Evolutionary conservation across 345 rosid genomes (phyloP), one percentile per base, ranked within the genome.

Genomic region (Salix udensis): DNA sequence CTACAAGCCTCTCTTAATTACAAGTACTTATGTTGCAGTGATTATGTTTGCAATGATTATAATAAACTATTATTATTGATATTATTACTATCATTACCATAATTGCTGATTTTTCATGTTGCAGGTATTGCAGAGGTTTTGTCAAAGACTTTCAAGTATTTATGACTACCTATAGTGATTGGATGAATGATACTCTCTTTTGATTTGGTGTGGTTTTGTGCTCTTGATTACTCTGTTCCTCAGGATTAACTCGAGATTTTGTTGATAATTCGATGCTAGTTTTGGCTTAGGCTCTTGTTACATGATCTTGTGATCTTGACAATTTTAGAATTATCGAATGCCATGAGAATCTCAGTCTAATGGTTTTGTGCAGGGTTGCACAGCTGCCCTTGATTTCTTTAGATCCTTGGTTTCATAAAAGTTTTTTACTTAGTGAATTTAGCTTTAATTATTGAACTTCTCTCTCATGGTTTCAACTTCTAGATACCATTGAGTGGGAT

Each of bases 91-190:
- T 30, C 3, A 30, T 30, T 30, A 30, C 30, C 3, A 30, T 30
- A 30, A 30, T 30, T 30, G 2, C 30, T 30, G 30, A 30, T 30
- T 30, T 30, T 30, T 30, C 62, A 68, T 70, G 60, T 85, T 82
- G 84, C 89, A 95, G 97, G 98, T 80, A 86, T 93, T 85, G 97
- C 98, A 42, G 92, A 88, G 83, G 84, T 95, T 77, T 95, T 93
- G 23, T 95, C 76, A 83, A 72, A 44, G 96, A 91, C 78, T 77
- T 70, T 66, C 90, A 87, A 90, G 97, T 93, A 85, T 18, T 67
- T 46, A 28, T 36, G 19, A 46, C 21, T 46, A n/a, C 68, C 50
- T 68, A 24, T 15, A 23, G 0, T 7, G 8, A 68, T 16, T 31
- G 44, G 64, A 40, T n/a, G n/a, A 44, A 21, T 60, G 50, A 24